A percentile compares a stretch with the other conserved stretches of the same genome.
Conservation (phyloP, 179 eudicot genomes). For the Beta macrorhiza region DNA sequence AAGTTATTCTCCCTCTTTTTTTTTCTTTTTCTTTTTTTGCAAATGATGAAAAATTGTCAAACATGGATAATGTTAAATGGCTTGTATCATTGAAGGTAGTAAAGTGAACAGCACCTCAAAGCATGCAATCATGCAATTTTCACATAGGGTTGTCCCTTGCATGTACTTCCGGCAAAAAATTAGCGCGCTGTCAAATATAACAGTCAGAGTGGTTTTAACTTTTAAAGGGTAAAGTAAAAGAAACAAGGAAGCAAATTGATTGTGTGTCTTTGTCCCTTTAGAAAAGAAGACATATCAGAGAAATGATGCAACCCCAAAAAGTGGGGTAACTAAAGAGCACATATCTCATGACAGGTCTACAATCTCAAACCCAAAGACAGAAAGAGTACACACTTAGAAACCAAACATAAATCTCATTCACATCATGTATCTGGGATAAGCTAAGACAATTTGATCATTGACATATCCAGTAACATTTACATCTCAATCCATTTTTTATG, state of each 20-base stretch:
- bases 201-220: constrained; percentile 12
- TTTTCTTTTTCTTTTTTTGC: too few species aligned
- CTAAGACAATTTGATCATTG: constrained; percentile 4
- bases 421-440: constrained; percentile 15
- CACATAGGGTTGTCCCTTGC: constrained; percentile 9
- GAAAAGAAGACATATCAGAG: constrained; percentile 12
- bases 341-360: constrained; percentile 14
- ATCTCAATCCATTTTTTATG: constrained; percentile 16
- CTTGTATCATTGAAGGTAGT: constrained; percentile 7
- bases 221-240: constrained; percentile 15
- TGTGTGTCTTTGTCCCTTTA: constrained; percentile 13
- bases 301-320: constrained; percentile 28
- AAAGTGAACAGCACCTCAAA: constrained; percentile 17
- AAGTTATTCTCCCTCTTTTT: too few species aligned
- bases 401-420: constrained; percentile 24
- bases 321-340: constrained; percentile 18
- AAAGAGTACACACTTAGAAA: constrained; percentile 11
- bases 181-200: constrained; percentile 11
- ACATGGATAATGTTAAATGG: not conserved
- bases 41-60: too few species aligned
- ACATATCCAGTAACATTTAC: constrained; percentile 26
- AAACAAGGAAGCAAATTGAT: not conserved
- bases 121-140: constrained; percentile 13
- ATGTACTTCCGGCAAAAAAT: constrained; percentile 20
- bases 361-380: constrained; percentile 17